Base-by-base conservation (phyloP, 768 basidiomycete genomes). In the Leucosporidium scottii region DNA sequence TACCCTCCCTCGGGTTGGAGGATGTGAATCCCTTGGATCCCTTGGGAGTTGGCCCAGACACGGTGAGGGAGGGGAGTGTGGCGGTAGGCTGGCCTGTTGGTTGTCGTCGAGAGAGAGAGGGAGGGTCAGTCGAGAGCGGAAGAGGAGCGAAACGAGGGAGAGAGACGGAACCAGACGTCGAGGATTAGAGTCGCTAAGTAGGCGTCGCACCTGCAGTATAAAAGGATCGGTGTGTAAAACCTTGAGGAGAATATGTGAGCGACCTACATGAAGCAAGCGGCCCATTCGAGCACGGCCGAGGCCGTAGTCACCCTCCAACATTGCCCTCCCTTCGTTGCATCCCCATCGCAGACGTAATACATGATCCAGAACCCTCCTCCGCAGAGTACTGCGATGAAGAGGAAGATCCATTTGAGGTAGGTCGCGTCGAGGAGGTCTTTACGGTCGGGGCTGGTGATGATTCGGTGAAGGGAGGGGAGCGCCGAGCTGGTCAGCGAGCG, bases 221-320 rank as follows among this genome's bases (percentile, higher is more conserved):
- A n/a, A n/a, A n/a, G n/a, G n/a, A n/a, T n/a, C n/a, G n/a, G n/a
- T n/a, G n/a, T n/a, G n/a, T n/a, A n/a, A n/a, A n/a, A n/a, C n/a
- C n/a, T n/a, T n/a, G n/a, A 36, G 34, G 34, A 36, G 34, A 12
- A 36, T 5, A 36, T 5, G 39, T 8, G 39, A 44, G 39, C 7
- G 34, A 36, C 65, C 6, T 7, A 31, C 27, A 48, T 28, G 56
- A 65, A 59, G 61, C 63, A 65, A 8, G 48, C 47, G 18, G 27
- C 31, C 70, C 70, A 67, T 54, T 71, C 60, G 31, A 54, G 21
- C 4, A 67, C 61, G 9, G 66, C 64, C 28, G 63, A 65, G 6
- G 63, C 70, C n/a, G n/a, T 67, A 3, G 27, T 65, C 21, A 59
- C 9, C 1, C 66, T 48, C 47, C 67, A 71, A 48, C 70, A 71